These are phyloP conservation scores for Pachysandra terminalis DNA, from an alignment of 164 flowering plant species.

Conservation along the genomic window DNA sequence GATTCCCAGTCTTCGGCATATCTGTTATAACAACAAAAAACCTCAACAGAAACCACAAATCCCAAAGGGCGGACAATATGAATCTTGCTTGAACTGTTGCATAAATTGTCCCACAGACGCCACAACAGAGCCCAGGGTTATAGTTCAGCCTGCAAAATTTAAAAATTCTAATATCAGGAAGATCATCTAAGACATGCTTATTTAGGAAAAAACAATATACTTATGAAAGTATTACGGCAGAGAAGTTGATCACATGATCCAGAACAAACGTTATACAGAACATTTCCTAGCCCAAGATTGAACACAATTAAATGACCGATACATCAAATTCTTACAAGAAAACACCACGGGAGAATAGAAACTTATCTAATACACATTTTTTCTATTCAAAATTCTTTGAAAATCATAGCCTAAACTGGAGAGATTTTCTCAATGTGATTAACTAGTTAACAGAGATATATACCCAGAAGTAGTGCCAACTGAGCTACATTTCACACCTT, in stretches of 20 bases:
- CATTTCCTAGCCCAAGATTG: not conserved
- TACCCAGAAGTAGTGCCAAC: too few species aligned
- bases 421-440: too few species aligned
- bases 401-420: too few species aligned
- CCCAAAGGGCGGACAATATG: slow-evolving; percentile 8
- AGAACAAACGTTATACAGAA: not conserved
- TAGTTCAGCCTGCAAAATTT: slow-evolving; percentile 12
- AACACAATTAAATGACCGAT: not conserved
- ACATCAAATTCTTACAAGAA: not conserved
- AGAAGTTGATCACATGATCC: not conserved
- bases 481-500: too few species aligned
- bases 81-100: slow-evolving; percentile 4
- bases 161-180: slow-evolving; percentile 1
- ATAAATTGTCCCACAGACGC: slow-evolving; percentile 1
- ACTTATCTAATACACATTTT: too few species aligned
- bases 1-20: slow-evolving; percentile 67
- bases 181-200: not conserved
- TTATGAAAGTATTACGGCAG: not conserved
- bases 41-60: slow-evolving; percentile 10
- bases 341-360: not conserved
- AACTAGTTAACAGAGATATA: too few species aligned
- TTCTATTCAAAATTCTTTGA: too few species aligned
- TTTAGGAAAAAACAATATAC: not conserved
- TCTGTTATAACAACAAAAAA: slow-evolving; percentile 13
- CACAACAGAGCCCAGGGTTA: slow-evolving; percentile 10